Percentiles rank a stretch among this genome's conserved stretches.
phyloP scores from a whole-genome alignment of 768 basidiomycete species.

The Hericium coralloides region DNA sequence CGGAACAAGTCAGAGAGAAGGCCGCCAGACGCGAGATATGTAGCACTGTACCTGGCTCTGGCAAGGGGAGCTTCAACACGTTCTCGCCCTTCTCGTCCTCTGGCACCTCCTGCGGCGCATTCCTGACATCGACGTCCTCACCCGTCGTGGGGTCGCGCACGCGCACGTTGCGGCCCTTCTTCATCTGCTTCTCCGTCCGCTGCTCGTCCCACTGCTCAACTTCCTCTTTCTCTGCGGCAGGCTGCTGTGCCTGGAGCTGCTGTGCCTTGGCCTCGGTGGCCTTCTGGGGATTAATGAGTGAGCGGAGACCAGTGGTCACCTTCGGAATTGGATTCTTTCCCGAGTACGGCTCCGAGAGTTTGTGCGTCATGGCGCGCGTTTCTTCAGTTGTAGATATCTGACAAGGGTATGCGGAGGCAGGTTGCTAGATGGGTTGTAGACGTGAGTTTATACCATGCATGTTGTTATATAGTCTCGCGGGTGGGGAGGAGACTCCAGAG shows the following conservation, averaged over 20 bases:
- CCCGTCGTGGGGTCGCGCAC: conserved; percentile 44
- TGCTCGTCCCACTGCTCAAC: background rate
- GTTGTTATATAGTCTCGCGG: too few relatives aligned
- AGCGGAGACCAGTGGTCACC: conserved; percentile 21
- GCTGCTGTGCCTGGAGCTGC: too few relatives aligned
- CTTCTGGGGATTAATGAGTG: conserved; percentile 21
- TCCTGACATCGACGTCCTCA: conserved; percentile 37
- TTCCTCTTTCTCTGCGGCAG: background rate
- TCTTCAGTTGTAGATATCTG: too few relatives aligned
- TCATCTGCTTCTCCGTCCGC: conserved; percentile 19
- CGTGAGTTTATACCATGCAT: too few relatives aligned
- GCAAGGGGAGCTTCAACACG: conserved; percentile 20
- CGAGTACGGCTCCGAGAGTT: conserved; percentile 21
- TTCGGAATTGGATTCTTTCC: conserved; percentile 25
- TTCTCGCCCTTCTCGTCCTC: conserved; percentile 19
- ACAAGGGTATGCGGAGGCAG: too few relatives aligned
- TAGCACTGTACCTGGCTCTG: conserved; percentile 20
- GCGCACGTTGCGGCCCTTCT: conserved; percentile 22
- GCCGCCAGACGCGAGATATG: background rate
- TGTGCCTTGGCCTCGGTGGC: conserved; percentile 20
- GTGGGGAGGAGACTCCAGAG: background rate
- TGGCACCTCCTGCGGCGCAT: conserved; percentile 27
- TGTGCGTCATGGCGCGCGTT: conserved; percentile 19
- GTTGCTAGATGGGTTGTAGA: too few relatives aligned
- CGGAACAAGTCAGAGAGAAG: background rate